A percentile compares a stretch with the other conserved stretches of the same genome.
Conservation (phyloP, 495 filamentous ascomycete genomes). For the Tuber melanosporum region DNA sequence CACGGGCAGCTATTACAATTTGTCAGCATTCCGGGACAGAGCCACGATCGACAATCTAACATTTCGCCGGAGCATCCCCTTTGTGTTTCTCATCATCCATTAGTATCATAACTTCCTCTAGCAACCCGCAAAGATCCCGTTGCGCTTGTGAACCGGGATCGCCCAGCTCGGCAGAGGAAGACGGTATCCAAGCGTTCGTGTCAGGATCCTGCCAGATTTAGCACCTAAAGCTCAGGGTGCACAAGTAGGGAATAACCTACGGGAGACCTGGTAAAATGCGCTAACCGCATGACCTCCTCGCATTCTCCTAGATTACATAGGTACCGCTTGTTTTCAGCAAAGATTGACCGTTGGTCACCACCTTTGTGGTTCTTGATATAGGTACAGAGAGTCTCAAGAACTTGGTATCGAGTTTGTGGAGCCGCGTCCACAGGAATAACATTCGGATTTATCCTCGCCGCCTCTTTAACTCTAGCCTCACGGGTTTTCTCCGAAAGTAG, state of each 20-base stretch:
- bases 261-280: slow-evolving; percentile 18
- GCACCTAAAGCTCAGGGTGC: background rate
- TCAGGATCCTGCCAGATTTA: slow-evolving; percentile 8
- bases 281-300: slow-evolving; percentile 25
- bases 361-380: slow-evolving; percentile 35
- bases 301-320: slow-evolving; percentile 25
- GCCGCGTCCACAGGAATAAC: slow-evolving; percentile 11
- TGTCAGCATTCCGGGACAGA: slow-evolving; percentile 6
- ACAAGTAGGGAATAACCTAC: background rate
- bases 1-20: slow-evolving; percentile 13
- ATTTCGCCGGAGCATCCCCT: slow-evolving; percentile 11
- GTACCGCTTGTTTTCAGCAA: slow-evolving; percentile 28
- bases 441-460: slow-evolving; percentile 9
- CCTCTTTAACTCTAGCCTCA: slow-evolving; percentile 13
- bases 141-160: slow-evolving; percentile 14
- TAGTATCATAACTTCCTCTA: slow-evolving; percentile 39
- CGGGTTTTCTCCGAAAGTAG: slow-evolving; percentile 24
- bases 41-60: slow-evolving; percentile 10
- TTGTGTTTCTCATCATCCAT: slow-evolving; percentile 27
- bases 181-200: slow-evolving; percentile 27
- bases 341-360: slow-evolving; percentile 29
- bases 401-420: slow-evolving; percentile 10
- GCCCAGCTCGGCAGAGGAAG: slow-evolving; percentile 13
- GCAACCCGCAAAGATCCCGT: slow-evolving; percentile 26
- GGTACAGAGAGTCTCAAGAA: slow-evolving; percentile 18